Evolutionary conservation across 1,284 basidiomycete genomes (phyloP).

Genomic region (Pisolithus thermaeus): DNA sequence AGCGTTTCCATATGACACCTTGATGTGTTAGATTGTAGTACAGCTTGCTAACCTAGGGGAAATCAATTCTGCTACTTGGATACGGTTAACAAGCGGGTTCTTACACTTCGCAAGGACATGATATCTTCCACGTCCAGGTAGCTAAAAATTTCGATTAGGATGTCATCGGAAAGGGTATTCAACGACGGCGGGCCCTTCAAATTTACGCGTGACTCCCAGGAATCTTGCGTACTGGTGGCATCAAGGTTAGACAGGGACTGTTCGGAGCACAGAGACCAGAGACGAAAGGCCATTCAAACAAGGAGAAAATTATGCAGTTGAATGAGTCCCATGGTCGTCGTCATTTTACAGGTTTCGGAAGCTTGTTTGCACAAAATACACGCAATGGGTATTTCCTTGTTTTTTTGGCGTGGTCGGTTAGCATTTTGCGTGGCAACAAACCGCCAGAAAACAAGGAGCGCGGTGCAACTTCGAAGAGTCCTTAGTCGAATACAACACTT

Average conservation of each 20-base stretch:
- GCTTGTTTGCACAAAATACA: conserved; percentile 9
- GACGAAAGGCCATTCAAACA: conserved; percentile 18
- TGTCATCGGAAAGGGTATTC: conserved; percentile 34
- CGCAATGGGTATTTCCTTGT: background rate
- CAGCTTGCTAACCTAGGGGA: conserved; percentile 43
- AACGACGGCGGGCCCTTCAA: conserved; percentile 20
- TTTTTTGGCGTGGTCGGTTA: background rate
- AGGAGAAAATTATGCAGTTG: background rate
- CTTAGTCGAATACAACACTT: conserved; percentile 18
- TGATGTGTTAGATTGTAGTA: conserved; percentile 60
- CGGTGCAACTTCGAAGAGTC: background rate
- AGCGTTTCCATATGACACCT: conserved; percentile 63
- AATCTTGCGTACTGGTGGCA: conserved; percentile 9
- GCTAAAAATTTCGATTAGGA: conserved; percentile 44
- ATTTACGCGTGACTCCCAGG: conserved; percentile 23
- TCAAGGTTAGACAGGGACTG: conserved; percentile 13
- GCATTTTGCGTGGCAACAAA: conserved; percentile 18
- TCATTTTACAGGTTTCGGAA: conserved; percentile 16
- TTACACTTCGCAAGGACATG: conserved; percentile 44
- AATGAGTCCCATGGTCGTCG: background rate
- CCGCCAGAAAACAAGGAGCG: conserved; percentile 17
- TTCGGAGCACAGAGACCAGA: conserved; percentile 18
- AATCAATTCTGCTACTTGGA: background rate
- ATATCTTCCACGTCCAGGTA: conserved; percentile 51
- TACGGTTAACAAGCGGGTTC: conserved; percentile 10